phyloP scores from a whole-genome alignment of 306 rosid genomes.

The Glycine latifolia region DNA sequence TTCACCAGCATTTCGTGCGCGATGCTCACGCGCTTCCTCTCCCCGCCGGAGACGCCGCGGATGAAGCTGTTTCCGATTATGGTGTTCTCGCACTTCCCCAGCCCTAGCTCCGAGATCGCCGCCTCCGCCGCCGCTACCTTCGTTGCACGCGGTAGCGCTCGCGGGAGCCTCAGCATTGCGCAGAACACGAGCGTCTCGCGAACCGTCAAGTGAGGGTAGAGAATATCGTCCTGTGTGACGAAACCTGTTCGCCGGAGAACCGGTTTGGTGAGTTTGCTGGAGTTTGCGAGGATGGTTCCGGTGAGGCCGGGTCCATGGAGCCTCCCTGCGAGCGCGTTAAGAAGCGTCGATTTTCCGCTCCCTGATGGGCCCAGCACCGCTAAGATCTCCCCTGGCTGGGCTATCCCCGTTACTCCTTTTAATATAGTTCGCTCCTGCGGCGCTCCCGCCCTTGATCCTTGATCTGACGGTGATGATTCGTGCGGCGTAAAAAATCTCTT shows the following conservation, averaged over 20 bases:
- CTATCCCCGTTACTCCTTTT: conserved; percentile 77
- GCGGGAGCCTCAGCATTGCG: conserved; percentile 82
- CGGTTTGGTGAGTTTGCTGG: conserved; percentile 50
- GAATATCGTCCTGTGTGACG: conserved; percentile 83
- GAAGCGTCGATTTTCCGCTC: conserved; percentile 88
- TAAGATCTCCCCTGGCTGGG: conserved; percentile 79
- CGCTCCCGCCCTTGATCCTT: background rate
- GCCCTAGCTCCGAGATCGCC: conserved; percentile 69
- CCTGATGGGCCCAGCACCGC: conserved; percentile 92
- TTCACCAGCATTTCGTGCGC: conserved; percentile 85
- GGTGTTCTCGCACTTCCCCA: conserved; percentile 75
- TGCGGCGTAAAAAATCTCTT: conserved; percentile 47
- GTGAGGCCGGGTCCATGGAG: conserved; percentile 64
- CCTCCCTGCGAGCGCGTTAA: conserved; percentile 75
- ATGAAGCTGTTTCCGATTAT: conserved; percentile 80
- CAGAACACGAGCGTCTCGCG: conserved; percentile 82
- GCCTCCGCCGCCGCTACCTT: conserved; percentile 68
- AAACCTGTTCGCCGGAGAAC: conserved; percentile 75
- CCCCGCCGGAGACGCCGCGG: conserved; percentile 92
- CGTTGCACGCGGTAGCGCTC: conserved; percentile 33
- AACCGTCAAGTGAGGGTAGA: conserved; percentile 85
- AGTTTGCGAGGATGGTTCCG: conserved; percentile 76
- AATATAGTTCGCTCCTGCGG: conserved; percentile 63
- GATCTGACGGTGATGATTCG: conserved; percentile 18
- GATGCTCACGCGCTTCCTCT: conserved; percentile 85